phyloP scores from a whole-genome alignment of 257 asterid genomes.

The Nemophila menziesii region DNA sequence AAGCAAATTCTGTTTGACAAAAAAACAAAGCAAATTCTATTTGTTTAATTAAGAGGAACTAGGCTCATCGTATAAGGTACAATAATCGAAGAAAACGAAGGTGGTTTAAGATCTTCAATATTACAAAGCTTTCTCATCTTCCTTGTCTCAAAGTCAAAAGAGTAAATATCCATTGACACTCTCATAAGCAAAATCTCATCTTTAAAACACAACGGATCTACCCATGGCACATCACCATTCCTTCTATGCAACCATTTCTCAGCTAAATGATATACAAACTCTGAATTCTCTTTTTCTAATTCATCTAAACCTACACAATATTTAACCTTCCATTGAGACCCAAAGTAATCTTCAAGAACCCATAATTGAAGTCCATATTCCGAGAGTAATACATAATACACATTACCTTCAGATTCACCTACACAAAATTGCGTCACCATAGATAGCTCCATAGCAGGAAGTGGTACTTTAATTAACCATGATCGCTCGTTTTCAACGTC shows the following conservation, averaged over 20 bases:
- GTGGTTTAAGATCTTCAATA: conserved; percentile 27
- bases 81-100: conserved; percentile 36
- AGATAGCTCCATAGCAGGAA: conserved; percentile 24
- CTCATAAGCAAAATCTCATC: conserved; percentile 39
- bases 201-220: conserved; percentile 39
- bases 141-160: conserved; percentile 29
- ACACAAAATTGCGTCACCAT: conserved; percentile 38
- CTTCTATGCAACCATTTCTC: conserved; percentile 15
- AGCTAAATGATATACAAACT: conserved; percentile 14
- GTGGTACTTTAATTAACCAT: conserved; percentile 33
- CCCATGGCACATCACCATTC: conserved; percentile 15
- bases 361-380: conserved; percentile 49
- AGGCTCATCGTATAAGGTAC: conserved; percentile 51
- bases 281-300: conserved; percentile 27
- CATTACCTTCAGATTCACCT: conserved; percentile 44
- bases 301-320: conserved; percentile 17
- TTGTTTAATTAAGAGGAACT: conserved; percentile 30
- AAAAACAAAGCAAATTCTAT: too few species aligned
- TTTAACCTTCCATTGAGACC: conserved; percentile 33
- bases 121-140: conserved; percentile 35
- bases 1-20: too few species aligned
- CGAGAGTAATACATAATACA: conserved; percentile 30
- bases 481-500: conserved; percentile 35
- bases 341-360: conserved; percentile 33
- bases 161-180: conserved; percentile 17